Percentiles rank a stretch among this genome's conserved stretches.
These are phyloP conservation scores for Oemleria cerasiformis DNA, from an alignment of 306 rosid species.

Conservation along the genomic window DNA sequence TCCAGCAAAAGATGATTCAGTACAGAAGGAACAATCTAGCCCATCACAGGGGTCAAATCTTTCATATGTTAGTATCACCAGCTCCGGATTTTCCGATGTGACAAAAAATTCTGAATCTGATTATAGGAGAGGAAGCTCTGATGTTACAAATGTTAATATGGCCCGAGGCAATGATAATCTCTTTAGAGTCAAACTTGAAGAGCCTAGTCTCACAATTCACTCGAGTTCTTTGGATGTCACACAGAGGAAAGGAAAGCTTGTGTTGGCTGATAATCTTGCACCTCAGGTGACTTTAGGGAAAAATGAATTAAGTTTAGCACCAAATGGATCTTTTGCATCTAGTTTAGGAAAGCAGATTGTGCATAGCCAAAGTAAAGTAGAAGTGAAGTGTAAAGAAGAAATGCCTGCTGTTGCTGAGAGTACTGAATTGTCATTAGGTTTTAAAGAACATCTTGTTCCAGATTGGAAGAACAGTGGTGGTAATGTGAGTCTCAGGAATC, in stretches of 20 bases:
- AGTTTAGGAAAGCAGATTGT: conserved; percentile 33
- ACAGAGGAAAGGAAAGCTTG: conserved; percentile 37
- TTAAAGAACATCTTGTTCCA: conserved; percentile 41
- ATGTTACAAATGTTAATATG: conserved; percentile 24
- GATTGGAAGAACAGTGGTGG: conserved; percentile 26
- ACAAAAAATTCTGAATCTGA: conserved; percentile 37
- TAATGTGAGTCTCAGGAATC: conserved; percentile 25
- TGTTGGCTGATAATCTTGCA: conserved; percentile 26
- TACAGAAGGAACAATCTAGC: conserved; percentile 38
- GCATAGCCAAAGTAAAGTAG: conserved; percentile 25
- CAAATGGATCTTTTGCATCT: conserved; percentile 42
- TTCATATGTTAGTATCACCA: conserved; percentile 44
- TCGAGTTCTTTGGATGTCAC: conserved; percentile 35
- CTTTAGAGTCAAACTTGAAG: conserved; percentile 44
- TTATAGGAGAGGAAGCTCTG: conserved; percentile 41
- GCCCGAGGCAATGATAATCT: conserved; percentile 32
- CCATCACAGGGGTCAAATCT: conserved; percentile 46
- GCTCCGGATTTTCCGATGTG: conserved; percentile 43
- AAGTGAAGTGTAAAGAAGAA: conserved; percentile 40
- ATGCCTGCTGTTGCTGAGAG: conserved; percentile 34
- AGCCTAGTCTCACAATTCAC: conserved; percentile 22
- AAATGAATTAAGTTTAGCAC: conserved; percentile 43
- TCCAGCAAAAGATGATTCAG: conserved; percentile 39
- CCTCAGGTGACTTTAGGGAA: conserved; percentile 34
- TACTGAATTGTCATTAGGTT: conserved; percentile 44